Evolutionary conservation across 2,329 filamentous ascomycete species (phyloP).

Genomic region (Penicillium hordei): DNA sequence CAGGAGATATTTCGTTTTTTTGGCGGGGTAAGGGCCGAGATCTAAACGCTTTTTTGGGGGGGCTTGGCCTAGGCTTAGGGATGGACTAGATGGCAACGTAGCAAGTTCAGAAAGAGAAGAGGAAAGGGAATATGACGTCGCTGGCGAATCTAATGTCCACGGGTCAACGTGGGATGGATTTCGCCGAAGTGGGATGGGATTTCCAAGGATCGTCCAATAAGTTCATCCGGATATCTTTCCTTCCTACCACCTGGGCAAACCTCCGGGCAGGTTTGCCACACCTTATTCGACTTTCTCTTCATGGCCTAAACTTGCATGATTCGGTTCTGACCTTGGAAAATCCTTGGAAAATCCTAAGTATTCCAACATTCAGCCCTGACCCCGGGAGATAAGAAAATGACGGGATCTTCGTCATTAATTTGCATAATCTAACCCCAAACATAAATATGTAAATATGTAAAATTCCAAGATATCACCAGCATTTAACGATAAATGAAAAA

Average conservation of each 20-base stretch:
- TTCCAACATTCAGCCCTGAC: neutral
- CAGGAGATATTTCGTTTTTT: constrained; percentile 3
- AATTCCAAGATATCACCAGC: no score
- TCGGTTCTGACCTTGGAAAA: neutral
- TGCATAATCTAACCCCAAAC: no score
- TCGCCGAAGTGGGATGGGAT: neutral
- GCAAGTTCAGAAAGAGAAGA: neutral
- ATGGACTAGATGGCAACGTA: neutral
- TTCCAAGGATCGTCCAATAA: neutral
- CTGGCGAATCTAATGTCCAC: neutral
- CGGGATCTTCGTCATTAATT: no score
- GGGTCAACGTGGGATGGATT: neutral
- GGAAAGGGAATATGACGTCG: constrained; percentile 3
- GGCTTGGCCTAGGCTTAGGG: neutral
- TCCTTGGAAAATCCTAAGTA: no score
- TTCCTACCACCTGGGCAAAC: neutral
- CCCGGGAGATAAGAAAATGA: neutral
- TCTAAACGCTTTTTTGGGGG: neutral
- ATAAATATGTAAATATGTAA: no score
- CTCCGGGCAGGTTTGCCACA: constrained; percentile 9
- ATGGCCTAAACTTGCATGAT: neutral
- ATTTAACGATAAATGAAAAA: no score
- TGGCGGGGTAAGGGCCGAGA: neutral
- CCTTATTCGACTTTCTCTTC: constrained; percentile 7
- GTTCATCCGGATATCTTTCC: neutral